Evolutionary conservation across 2,329 filamentous ascomycete species (phyloP), one percentile per base, ranked within the genome.

Genomic region (Talaromyces funiculosus): DNA sequence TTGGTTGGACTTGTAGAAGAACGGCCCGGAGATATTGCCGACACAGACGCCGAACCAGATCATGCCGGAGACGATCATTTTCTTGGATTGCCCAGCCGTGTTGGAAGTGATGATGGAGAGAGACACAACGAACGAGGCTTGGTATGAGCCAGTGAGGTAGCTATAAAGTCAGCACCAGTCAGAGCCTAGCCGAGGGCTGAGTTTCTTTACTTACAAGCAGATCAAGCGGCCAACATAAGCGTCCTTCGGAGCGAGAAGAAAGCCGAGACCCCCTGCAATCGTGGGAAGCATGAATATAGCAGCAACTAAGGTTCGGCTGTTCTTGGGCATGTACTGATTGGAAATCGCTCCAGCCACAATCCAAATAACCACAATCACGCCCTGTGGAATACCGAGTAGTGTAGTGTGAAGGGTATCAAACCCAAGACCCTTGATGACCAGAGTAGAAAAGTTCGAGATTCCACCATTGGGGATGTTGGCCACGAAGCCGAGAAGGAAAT

Each of bases 351-450:
- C 57, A 8, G 64, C 49, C 9, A 68, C 60, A 43, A 67, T 67
- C 62, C 65, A 67, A 12, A 67, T 61, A 12, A 64, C 66, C 6
- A 75, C 66, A 24, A 72, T 74, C 1, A 71, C 73, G 2, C 74
- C 73, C 35, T 73, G 70, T 29, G 75, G 67, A 18, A 69, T 77
- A 58, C 73, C 74, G n/a, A 75, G 66, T 33, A 74, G 71, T 0
- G 71, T 68, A 4, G 72, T 73, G 0, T 69, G 59, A 5, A 74
- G 69, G 0, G 74, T 71, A 0, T 69, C 71, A 65, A 76, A 80
- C 1, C 78, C 79, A 26, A 80, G 74, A 0, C 77, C 70, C 29
- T 73, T 67, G 38, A 73, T 69, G 5, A 74, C 69, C 29, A 73
- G 43, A 1, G 65, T 69, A 7, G 63, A 63, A 60, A 71, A 71